These are phyloP conservation scores for Boletus subparvulus DNA, from an alignment of 768 basidiomycete genomes.

Conservation along the genomic window DNA sequence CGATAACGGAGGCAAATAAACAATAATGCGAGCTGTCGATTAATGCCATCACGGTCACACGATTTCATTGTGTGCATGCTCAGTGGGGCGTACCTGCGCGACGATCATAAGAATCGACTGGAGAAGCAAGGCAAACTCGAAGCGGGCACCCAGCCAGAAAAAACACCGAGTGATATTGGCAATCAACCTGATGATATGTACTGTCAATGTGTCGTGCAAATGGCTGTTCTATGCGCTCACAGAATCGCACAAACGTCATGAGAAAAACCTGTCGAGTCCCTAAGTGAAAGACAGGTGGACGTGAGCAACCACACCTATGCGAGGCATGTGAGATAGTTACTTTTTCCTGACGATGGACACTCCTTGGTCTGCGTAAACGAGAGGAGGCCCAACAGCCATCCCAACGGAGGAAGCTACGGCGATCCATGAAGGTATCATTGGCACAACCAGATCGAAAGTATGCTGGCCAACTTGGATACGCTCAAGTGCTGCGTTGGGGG, in stretches of 20 bases:
- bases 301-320: slow-evolving; percentile 1
- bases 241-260: slow-evolving; percentile 84
- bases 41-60: slow-evolving; percentile 21
- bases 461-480: background rate
- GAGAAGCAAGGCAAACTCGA: slow-evolving; percentile 73
- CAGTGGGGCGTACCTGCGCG: slow-evolving; percentile 57
- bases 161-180: slow-evolving; percentile 89
- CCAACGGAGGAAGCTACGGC: slow-evolving; percentile 66
- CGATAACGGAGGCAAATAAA: slow-evolving; percentile 81
- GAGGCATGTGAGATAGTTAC: slow-evolving; percentile 32
- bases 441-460: background rate
- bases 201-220: slow-evolving; percentile 8
- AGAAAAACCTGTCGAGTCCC: slow-evolving; percentile 85
- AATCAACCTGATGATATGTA: slow-evolving; percentile 49
- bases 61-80: slow-evolving; percentile 6
- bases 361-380: slow-evolving; percentile 84
- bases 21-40: slow-evolving; percentile 63
- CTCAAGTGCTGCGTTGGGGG: slow-evolving; percentile 1
- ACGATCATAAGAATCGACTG: slow-evolving; percentile 86
- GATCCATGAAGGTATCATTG: slow-evolving; percentile 59
- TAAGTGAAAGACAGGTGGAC: slow-evolving; percentile 29
- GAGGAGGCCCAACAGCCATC: slow-evolving; percentile 82
- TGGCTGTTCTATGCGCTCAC: slow-evolving; percentile 36
- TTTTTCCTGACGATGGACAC: slow-evolving; percentile 78
- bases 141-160: slow-evolving; percentile 83